Percentiles rank a stretch among this genome's conserved stretches.
Evolutionary conservation across 345 rosid species (phyloP).

Genomic region (Arabidopsis thaliana): TAIR10.1 NC_003074.8:21311501-21312000

Average conservation of each 20-base stretch:
- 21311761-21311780: constrained; percentile 82
- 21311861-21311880: constrained; percentile 85
- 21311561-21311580: constrained; percentile 67
- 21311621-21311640: constrained; percentile 85
- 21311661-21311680: constrained; percentile 90
- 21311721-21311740: constrained; percentile 92
- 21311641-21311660: constrained; percentile 88
- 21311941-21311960: constrained; percentile 84
- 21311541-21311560: constrained; percentile 59
- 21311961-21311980: constrained; percentile 89
- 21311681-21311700: constrained; percentile 76
- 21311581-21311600: constrained; percentile 92
- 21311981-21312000: constrained; percentile 88
- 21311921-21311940: constrained; percentile 98
- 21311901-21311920: constrained; percentile 78
- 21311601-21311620: constrained; percentile 62
- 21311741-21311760: constrained; percentile 94
- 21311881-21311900: constrained; percentile 73
- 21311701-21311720: constrained; percentile 86
- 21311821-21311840: constrained; percentile 95
- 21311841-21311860: constrained; percentile 88
- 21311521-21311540: constrained; percentile 81
- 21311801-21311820: constrained; percentile 74
- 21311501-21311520: constrained; percentile 91
- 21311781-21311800: constrained; percentile 69